Conservation (phyloP, 2,329 filamentous ascomycete species). For the Penicillium sp. region DNA sequence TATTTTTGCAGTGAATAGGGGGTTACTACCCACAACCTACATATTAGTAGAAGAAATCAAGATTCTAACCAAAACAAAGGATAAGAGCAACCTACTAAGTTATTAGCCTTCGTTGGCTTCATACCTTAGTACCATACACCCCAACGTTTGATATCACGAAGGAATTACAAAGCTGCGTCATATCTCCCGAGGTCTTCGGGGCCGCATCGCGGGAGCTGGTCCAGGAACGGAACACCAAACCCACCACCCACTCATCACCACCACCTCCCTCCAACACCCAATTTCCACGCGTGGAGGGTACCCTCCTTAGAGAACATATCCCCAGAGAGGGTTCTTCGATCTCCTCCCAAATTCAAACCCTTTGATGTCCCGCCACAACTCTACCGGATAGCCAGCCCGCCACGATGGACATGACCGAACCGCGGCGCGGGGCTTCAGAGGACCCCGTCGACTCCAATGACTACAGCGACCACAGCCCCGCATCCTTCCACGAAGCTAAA, state of each 20-base stretch:
- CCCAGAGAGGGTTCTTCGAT: conserved; percentile 14
- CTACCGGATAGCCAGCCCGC: conserved; percentile 17
- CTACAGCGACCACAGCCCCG: conserved; percentile 24
- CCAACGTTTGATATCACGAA: neutral
- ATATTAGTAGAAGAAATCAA: neutral
- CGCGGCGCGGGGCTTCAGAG: conserved; percentile 34
- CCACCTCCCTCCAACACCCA: neutral
- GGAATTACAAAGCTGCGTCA: conserved; percentile 7
- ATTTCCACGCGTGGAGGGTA: neutral
- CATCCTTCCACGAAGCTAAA: conserved; percentile 22
- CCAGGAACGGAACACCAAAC: conserved; percentile 12
- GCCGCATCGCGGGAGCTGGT: conserved; percentile 1
- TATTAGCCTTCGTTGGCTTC: neutral
- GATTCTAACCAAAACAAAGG: too few species aligned
- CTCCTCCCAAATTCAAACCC: conserved; percentile 8
- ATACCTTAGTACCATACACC: neutral
- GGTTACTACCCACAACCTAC: neutral
- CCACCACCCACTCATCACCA: neutral
- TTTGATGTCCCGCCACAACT: conserved; percentile 23
- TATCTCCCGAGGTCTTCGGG: neutral
- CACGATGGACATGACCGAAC: conserved; percentile 38
- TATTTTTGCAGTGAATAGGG: neutral
- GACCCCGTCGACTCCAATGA: conserved; percentile 24
- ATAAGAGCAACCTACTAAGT: too few species aligned
- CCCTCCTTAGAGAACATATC: neutral